A percentile compares a stretch with the other conserved stretches of the same genome.
These are phyloP conservation scores for Candida dajiaensis DNA, from an alignment of 805 yeast genomes.

Conservation along the genomic window DNA sequence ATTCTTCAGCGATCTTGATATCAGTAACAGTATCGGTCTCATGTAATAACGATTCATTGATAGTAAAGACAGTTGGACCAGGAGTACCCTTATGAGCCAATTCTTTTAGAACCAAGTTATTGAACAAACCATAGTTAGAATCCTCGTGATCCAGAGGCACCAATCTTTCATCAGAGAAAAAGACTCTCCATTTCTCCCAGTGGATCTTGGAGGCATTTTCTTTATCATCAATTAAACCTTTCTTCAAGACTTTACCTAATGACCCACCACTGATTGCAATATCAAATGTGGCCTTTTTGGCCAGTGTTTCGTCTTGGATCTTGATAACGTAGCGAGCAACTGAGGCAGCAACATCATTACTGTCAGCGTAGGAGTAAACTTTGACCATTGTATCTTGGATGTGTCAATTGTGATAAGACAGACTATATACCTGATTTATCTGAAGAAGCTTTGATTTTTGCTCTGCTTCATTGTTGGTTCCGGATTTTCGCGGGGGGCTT, in stretches of 20 bases:
- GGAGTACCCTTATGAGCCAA: slow-evolving; percentile 28
- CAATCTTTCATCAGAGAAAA: slow-evolving; percentile 85
- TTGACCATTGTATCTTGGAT: slow-evolving; percentile 25
- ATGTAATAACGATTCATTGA: slow-evolving; percentile 55
- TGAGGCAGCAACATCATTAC: slow-evolving; percentile 55
- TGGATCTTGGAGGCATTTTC: slow-evolving; percentile 38
- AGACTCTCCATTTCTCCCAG: slow-evolving; percentile 77
- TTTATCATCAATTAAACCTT: slow-evolving; percentile 58
- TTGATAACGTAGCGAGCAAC: slow-evolving; percentile 59
- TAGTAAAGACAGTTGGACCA: slow-evolving; percentile 58
- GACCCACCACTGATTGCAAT: slow-evolving; percentile 93
- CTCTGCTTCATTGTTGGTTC: not conserved
- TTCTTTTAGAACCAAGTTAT: slow-evolving; percentile 39
- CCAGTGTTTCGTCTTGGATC: slow-evolving; percentile 56
- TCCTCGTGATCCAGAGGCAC: slow-evolving; percentile 80
- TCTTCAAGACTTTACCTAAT: slow-evolving; percentile 59
- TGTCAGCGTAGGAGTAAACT: slow-evolving; percentile 38
- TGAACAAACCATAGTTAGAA: slow-evolving; percentile 80
- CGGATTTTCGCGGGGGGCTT: not conserved
- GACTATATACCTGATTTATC: no score
- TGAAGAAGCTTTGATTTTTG: no score
- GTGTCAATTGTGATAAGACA: not conserved
- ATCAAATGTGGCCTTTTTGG: slow-evolving; percentile 42
- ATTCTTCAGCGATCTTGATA: slow-evolving; percentile 52
- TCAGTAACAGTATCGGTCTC: slow-evolving; percentile 46